Percentiles rank a stretch among this genome's conserved stretches.
These are phyloP conservation scores for Mucor sp. DNA, from an alignment of 371 early-diverging fungal species.

Conservation along the genomic window DNA sequence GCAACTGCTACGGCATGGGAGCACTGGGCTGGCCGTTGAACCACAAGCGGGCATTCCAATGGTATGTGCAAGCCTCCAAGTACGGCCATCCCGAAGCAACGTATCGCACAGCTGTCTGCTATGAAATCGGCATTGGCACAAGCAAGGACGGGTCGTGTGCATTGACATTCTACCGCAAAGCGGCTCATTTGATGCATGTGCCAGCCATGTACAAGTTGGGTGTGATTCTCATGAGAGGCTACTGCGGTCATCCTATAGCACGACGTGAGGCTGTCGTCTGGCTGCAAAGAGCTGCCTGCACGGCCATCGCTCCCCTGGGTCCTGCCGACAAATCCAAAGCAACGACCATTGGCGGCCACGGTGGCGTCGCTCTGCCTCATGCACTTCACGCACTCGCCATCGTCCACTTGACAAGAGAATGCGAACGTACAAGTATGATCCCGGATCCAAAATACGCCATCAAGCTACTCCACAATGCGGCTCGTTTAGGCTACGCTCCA, in stretches of 20 bases:
- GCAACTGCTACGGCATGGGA: constrained; percentile 84
- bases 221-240: constrained; percentile 81
- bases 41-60: constrained; percentile 85
- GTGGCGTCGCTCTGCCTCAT: constrained; percentile 59
- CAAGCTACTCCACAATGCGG: constrained; percentile 86
- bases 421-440: constrained; percentile 69
- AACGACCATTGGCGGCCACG: constrained; percentile 31
- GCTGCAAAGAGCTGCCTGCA: constrained; percentile 89
- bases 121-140: constrained; percentile 93
- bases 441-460: constrained; percentile 83
- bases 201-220: constrained; percentile 97
- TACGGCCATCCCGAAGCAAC: constrained; percentile 89
- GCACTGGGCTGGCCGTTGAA: constrained; percentile 75
- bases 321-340: constrained; percentile 20
- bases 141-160: constrained; percentile 81
- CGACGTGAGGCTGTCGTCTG: constrained; percentile 91
- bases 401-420: constrained; percentile 74
- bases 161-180: constrained; percentile 90
- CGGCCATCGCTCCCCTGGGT: constrained; percentile 62
- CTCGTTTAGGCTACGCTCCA: constrained; percentile 87
- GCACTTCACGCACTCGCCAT: constrained; percentile 89
- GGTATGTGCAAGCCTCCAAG: constrained; percentile 92
- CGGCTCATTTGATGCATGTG: constrained; percentile 87
- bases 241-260: constrained; percentile 65
- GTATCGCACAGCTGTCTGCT: constrained; percentile 95